These are phyloP conservation scores for Apiotrichum brassicae DNA, from an alignment of 1,284 basidiomycete species.

Conservation along the genomic window DNA sequence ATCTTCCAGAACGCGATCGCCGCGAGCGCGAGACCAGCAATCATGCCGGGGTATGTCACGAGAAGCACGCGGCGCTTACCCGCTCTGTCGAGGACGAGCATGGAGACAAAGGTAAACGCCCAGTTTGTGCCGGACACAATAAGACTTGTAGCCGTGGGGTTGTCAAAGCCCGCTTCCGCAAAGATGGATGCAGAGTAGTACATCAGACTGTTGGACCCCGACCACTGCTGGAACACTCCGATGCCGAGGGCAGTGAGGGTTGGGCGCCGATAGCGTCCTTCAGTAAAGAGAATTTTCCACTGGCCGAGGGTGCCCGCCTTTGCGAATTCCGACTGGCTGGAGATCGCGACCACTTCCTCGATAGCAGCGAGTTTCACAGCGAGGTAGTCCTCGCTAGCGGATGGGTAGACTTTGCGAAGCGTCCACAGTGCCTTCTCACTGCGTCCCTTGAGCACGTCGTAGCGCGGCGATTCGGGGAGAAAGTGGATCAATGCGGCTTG, in stretches of 20 bases:
- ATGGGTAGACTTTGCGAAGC: conserved; percentile 29
- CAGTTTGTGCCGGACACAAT: conserved; percentile 27
- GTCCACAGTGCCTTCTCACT: conserved; percentile 30
- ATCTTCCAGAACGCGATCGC: conserved; percentile 42
- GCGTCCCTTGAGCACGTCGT: conserved; percentile 34
- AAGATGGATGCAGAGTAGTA: conserved; percentile 35
- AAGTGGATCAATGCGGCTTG: conserved; percentile 32
- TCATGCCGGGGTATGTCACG: conserved; percentile 35
- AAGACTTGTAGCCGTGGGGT: conserved; percentile 36
- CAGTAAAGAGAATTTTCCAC: conserved; percentile 54
- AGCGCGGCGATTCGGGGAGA: conserved; percentile 45
- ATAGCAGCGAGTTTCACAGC: conserved; percentile 41
- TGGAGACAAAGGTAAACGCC: conserved; percentile 37
- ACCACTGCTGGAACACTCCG: conserved; percentile 54
- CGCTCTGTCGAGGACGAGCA: conserved; percentile 40
- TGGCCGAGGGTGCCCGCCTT: conserved; percentile 51
- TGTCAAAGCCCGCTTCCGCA: conserved; percentile 28
- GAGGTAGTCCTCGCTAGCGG: conserved; percentile 35
- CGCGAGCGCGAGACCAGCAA: conserved; percentile 38
- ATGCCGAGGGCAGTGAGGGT: conserved; percentile 54
- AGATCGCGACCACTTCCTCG: conserved; percentile 34
- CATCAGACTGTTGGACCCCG: conserved; percentile 46
- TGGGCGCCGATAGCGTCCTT: conserved; percentile 61
- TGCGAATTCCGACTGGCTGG: conserved; percentile 15
- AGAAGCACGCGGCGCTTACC: conserved; percentile 36